phyloP scores from a whole-genome alignment of 78 protist species.

The Blattamonas nauphoetae region DNA sequence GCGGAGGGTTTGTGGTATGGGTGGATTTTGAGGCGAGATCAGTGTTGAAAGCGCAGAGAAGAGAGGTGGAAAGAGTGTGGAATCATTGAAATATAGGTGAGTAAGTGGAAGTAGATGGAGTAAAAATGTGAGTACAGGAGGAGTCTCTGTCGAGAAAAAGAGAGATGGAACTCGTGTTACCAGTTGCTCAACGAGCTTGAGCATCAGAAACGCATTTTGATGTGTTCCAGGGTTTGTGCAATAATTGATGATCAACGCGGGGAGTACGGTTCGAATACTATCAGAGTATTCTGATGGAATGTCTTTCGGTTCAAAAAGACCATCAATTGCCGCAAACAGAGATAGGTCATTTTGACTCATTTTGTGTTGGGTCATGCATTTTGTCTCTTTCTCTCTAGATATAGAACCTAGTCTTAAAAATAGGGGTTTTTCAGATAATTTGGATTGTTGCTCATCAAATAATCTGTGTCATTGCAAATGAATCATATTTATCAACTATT shows the following conservation, averaged over 20 bases:
- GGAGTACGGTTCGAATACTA: neutral
- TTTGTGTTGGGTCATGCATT: too few relatives aligned
- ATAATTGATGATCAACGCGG: neutral
- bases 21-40: too few relatives aligned
- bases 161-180: neutral
- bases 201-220: neutral
- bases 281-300: neutral
- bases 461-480: too few relatives aligned
- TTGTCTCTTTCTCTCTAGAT: too few relatives aligned
- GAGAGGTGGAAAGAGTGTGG: neutral
- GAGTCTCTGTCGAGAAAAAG: neutral
- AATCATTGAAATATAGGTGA: neutral
- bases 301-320: neutral
- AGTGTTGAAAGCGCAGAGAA: neutral
- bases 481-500: too few relatives aligned
- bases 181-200: neutral
- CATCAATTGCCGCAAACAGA: too few relatives aligned
- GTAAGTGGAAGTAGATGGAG: neutral
- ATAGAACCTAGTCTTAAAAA: too few relatives aligned
- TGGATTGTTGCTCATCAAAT: too few relatives aligned
- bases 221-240: neutral
- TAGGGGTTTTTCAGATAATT: too few relatives aligned
- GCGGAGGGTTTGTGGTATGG: too few relatives aligned
- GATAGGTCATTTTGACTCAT: too few relatives aligned
- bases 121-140: neutral